Evolutionary conservation across 345 rosid genomes (phyloP), one percentile per base, ranked within the genome.

Genomic region (Cardamine resedifolia): DNA sequence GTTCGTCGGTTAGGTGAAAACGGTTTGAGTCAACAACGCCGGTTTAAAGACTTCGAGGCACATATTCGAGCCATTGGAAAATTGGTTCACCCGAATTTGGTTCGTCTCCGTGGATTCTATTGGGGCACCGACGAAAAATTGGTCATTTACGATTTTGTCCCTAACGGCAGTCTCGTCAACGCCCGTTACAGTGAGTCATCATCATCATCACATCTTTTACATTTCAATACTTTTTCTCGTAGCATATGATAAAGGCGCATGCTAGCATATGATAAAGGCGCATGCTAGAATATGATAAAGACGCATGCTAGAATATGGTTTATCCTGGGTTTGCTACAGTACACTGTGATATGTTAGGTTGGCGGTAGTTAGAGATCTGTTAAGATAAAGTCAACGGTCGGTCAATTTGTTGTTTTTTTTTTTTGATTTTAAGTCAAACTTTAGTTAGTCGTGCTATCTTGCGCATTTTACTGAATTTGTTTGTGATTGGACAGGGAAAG

Each of bases 1-100:
- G 96, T 95, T 50, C 90, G 99, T 5, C 83, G 97, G 83, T 87
- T 95, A 6, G 96, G 96, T 8, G 96, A 91, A 66, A 84, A 74
- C 49, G 84, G 87, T 28, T 75, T 86, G 16, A 89, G 77, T 58
- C 86, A 92, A 81, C 88, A 88, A 78, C 90, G 81, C 78, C 85
- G 96, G 83, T 90, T 91, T 83, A 91, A 81, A 59, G 90, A 91
- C 64, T 95, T 90, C 49, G 97, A 89, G 73, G 82, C 78, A 53
- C 93, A 90, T 76, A 86, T 95, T 20, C 87, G 97, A 50, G 85
- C 87, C 58, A 83, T 91, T 3, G 87, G 93, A 6, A 95, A 88
- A 70, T 47, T 95, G 83, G 89, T 84, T 12, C 99, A 95, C 77
- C 93, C 96, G 6, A 91, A 91, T 71, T 79, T 95, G 75, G 94